A percentile compares a stretch with the other conserved stretches of the same genome.
Conservation (phyloP, 495 filamentous ascomycete species). For the Aspergillus cristatus region DNA sequence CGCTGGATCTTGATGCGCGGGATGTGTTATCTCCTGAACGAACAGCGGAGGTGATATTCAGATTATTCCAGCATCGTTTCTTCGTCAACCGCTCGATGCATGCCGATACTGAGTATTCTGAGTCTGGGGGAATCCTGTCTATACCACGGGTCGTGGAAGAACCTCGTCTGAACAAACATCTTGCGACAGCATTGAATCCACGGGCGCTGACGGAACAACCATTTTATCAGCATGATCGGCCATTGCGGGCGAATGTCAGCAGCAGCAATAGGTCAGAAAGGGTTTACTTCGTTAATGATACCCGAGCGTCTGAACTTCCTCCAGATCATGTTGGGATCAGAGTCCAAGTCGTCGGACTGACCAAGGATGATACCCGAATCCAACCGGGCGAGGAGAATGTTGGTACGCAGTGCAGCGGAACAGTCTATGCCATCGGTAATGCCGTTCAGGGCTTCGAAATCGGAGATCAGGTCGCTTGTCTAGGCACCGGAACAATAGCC, state of each 20-base stretch:
- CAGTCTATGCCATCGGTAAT: constrained; percentile 20
- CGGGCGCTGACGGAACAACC: not conserved
- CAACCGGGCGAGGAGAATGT: constrained; percentile 13
- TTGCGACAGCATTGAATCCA: not conserved
- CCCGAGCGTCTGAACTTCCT: not conserved
- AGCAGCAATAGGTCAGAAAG: not conserved
- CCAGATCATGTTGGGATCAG: not conserved
- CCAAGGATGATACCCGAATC: not conserved
- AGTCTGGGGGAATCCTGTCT: constrained; percentile 17
- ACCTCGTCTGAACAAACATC: not conserved
- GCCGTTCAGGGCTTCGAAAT: constrained; percentile 15
- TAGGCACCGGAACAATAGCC: constrained; percentile 6
- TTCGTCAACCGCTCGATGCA: not conserved
- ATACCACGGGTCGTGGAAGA: constrained; percentile 18
- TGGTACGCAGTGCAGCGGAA: constrained; percentile 34
- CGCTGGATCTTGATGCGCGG: constrained; percentile 16
- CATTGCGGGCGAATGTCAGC: not conserved
- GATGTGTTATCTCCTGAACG: not conserved
- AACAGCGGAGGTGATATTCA: constrained; percentile 6
- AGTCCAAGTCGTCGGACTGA: not conserved
- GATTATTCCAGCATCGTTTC: constrained; percentile 11
- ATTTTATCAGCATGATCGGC: constrained; percentile 2
- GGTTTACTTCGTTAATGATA: not conserved
- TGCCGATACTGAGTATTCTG: constrained; percentile 15
- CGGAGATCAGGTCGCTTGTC: constrained; percentile 35